phyloP scores from a whole-genome alignment of 441 rosid genomes.

The Bruguiera hainesii region DNA sequence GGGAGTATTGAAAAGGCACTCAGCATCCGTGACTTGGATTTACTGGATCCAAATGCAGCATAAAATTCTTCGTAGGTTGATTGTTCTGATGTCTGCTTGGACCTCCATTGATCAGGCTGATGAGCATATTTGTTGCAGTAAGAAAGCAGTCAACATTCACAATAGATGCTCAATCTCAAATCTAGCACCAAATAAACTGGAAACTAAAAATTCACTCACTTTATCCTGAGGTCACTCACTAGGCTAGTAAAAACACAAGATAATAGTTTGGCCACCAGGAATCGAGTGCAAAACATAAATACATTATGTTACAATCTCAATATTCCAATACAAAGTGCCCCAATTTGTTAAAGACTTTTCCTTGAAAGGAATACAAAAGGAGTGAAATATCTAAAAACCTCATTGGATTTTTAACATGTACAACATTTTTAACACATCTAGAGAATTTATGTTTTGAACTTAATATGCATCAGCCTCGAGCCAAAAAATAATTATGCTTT shows the following conservation, averaged over 20 bases:
- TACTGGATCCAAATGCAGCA: constrained; percentile 56
- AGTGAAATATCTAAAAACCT: no score
- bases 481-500: no score
- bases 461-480: no score
- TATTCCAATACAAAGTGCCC: constrained; percentile 1
- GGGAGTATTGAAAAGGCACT: constrained; percentile 40
- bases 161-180: no score
- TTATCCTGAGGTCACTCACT: no score
- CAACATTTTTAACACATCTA: no score
- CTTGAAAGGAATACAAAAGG: no score
- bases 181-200: not conserved
- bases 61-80: constrained; percentile 54
- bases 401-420: no score
- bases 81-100: constrained; percentile 71
- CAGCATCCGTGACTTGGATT: constrained; percentile 37
- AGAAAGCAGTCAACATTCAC: not conserved
- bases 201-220: not conserved
- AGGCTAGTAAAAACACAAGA: no score
- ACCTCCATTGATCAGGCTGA: constrained; percentile 70
- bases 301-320: not conserved
- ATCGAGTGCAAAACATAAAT: not conserved
- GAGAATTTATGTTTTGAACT: no score
- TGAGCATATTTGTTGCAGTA: constrained; percentile 50
- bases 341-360: not conserved
- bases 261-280: not conserved